These are phyloP conservation scores for Spirogloea muscicola DNA, from an alignment of 139 green algal species.

Conservation along the genomic window DNA sequence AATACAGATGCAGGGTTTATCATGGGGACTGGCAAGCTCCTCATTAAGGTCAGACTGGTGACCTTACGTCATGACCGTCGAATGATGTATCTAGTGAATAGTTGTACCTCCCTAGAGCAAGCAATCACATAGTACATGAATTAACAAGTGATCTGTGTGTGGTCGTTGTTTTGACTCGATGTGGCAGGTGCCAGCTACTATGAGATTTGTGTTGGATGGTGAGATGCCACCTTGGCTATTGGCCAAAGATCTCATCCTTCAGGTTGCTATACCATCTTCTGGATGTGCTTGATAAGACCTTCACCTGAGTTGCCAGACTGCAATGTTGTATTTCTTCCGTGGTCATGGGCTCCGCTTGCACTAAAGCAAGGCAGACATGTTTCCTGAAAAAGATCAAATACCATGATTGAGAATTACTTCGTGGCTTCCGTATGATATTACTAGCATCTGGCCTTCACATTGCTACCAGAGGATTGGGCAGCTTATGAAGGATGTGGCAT, in stretches of 20 bases:
- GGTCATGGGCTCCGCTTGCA: too few relatives aligned
- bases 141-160: too few relatives aligned
- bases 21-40: conserved; percentile 91
- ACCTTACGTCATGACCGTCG: too few relatives aligned
- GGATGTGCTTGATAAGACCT: background rate
- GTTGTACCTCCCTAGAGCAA: background rate
- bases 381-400: too few relatives aligned
- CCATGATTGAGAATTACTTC: too few relatives aligned
- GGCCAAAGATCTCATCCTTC: conserved; percentile 85
- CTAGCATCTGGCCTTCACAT: too few relatives aligned
- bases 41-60: conserved; percentile 96
- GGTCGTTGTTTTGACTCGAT: background rate
- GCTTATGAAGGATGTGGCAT: too few relatives aligned
- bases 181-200: conserved; percentile 75
- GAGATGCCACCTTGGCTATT: conserved; percentile 82
- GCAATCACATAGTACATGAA: background rate
- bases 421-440: too few relatives aligned
- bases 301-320: background rate
- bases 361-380: too few relatives aligned
- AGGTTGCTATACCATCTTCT: conserved; percentile 34
- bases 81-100: too few relatives aligned
- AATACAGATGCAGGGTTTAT: conserved; percentile 97
- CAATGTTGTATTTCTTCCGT: background rate
- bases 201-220: conserved; percentile 84
- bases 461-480: too few relatives aligned